Percentiles rank a stretch among this genome's conserved stretches.
Evolutionary conservation across 2,329 filamentous ascomycete species (phyloP).

Genomic region (Graphilbum sp.): DNA sequence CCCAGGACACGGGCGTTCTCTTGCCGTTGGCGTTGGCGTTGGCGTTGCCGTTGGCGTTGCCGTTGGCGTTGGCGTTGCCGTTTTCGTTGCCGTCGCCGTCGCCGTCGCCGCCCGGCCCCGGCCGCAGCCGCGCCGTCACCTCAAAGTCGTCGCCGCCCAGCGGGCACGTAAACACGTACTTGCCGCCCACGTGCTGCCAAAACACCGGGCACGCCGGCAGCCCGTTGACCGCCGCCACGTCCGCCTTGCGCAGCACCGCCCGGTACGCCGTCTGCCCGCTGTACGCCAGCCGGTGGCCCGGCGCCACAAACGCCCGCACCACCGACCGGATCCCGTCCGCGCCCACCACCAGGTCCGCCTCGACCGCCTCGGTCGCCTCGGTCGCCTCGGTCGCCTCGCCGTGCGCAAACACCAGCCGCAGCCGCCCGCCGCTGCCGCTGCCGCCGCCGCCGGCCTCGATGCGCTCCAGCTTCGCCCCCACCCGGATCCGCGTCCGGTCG

Average conservation of each 20-base stretch:
- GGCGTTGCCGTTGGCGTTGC: constrained; percentile 10
- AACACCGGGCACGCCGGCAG: constrained; percentile 15
- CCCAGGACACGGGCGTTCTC: constrained; percentile 15
- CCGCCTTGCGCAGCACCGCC: constrained; percentile 13
- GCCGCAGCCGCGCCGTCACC: constrained; percentile 14
- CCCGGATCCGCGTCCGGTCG: constrained; percentile 23
- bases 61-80: constrained; percentile 10
- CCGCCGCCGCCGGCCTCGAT: constrained; percentile 12
- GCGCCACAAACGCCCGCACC: constrained; percentile 18
- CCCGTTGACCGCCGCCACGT: constrained; percentile 14
- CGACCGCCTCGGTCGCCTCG: constrained; percentile 13
- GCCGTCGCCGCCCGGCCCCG: neutral
- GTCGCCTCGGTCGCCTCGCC: constrained; percentile 17
- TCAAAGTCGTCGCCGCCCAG: constrained; percentile 18
- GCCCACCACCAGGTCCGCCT: constrained; percentile 30
- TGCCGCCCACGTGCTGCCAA: constrained; percentile 16
- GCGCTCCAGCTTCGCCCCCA: constrained; percentile 24
- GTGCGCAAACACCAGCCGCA: constrained; percentile 29
- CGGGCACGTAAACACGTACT: constrained; percentile 18
- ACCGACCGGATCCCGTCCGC: constrained; percentile 34
- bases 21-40: constrained; percentile 11
- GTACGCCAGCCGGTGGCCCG: constrained; percentile 26
- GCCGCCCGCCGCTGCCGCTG: constrained; percentile 13
- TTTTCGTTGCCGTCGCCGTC: constrained; percentile 10
- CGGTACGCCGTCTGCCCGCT: constrained; percentile 20